These are phyloP conservation scores for Podaxis carcinomalis DNA, from an alignment of 768 basidiomycete species.

Conservation along the genomic window DNA sequence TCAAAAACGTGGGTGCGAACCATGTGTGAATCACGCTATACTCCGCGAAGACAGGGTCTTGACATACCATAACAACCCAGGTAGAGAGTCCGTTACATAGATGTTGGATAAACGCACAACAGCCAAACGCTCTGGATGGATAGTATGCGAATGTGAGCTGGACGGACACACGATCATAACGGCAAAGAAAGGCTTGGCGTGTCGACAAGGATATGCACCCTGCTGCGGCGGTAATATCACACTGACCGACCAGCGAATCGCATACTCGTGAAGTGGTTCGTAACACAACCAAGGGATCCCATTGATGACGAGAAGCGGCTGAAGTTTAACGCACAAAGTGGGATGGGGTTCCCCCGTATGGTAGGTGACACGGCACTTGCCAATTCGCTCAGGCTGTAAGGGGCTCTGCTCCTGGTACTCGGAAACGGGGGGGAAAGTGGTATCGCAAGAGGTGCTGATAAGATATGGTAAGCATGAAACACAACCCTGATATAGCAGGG, in stretches of 20 bases:
- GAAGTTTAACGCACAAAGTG: not conserved
- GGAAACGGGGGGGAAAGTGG: constrained; percentile 66
- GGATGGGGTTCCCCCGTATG: not conserved
- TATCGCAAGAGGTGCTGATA: constrained; percentile 61
- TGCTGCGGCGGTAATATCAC: constrained; percentile 75
- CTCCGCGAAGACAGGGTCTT: not conserved
- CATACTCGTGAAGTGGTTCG: constrained; percentile 64
- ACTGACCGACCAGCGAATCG: constrained; percentile 60
- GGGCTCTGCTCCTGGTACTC: constrained; percentile 62
- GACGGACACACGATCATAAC: not conserved
- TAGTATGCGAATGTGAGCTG: not conserved
- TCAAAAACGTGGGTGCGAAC: not conserved
- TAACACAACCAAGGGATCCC: constrained; percentile 70
- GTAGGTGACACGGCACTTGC: constrained; percentile 25
- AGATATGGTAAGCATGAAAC: not conserved
- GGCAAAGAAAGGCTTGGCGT: not conserved
- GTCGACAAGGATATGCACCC: constrained; percentile 37
- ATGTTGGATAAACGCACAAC: constrained; percentile 78
- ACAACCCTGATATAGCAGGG: not conserved
- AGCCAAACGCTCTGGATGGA: constrained; percentile 66
- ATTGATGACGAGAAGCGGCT: constrained; percentile 57
- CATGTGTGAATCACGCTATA: not conserved
- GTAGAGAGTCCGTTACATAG: constrained; percentile 66
- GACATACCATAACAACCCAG: constrained; percentile 70
- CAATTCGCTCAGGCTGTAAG: constrained; percentile 52